These are phyloP conservation scores for Nemania bipapillata DNA, from an alignment of 2,329 filamentous ascomycete genomes.

Conservation along the genomic window DNA sequence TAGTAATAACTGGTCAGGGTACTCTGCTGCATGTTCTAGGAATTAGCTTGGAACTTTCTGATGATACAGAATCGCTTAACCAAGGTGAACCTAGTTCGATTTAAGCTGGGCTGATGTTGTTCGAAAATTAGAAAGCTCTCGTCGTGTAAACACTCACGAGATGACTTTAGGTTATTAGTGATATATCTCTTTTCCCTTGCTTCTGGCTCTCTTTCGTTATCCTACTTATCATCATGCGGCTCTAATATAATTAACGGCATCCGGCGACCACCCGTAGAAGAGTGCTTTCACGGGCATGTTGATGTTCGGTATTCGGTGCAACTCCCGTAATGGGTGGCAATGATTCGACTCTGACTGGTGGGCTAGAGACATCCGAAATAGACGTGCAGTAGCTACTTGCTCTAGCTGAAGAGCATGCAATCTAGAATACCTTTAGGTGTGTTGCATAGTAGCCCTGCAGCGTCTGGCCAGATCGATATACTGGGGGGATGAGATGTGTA, in stretches of 20 bases:
- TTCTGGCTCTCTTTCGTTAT: neutral
- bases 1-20: neutral
- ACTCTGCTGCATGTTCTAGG: neutral
- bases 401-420: slow-evolving; percentile 26
- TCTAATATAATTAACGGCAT: slow-evolving; percentile 19
- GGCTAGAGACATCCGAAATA: slow-evolving; percentile 5
- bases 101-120: neutral
- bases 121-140: neutral
- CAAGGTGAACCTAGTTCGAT: neutral
- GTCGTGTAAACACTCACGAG: neutral
- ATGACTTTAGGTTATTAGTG: neutral
- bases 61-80: neutral
- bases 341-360: slow-evolving; percentile 18
- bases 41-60: neutral
- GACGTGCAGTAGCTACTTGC: slow-evolving; percentile 8
- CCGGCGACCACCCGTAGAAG: neutral
- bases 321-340: slow-evolving; percentile 11
- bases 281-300: slow-evolving; percentile 9
- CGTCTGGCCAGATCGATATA: slow-evolving; percentile 16
- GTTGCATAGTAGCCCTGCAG: slow-evolving; percentile 33
- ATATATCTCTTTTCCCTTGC: neutral
- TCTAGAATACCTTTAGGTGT: slow-evolving; percentile 5
- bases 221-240: slow-evolving; percentile 16
- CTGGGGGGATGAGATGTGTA: neutral
- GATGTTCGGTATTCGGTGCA: neutral